Conservation (phyloP, 495 filamentous ascomycete species). For the Letharia columbiana region DNA sequence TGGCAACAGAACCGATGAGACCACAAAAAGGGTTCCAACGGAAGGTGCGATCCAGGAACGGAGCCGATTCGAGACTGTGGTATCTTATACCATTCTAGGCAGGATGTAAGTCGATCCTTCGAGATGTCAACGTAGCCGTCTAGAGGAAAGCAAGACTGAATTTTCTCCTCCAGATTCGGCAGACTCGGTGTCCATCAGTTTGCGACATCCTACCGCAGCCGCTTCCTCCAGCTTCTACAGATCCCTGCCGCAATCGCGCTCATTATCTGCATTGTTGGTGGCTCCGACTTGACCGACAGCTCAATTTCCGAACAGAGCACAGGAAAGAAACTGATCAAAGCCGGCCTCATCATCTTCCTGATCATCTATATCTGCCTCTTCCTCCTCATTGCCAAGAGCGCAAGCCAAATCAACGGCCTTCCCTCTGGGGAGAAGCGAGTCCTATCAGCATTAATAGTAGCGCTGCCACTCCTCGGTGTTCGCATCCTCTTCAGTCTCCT, state of each 20-base stretch:
- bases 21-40: neutral
- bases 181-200: neutral
- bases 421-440: conserved; percentile 11
- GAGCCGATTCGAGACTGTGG: neutral
- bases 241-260: conserved; percentile 13
- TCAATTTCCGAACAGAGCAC: neutral
- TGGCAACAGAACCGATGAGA: neutral
- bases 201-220: conserved; percentile 9
- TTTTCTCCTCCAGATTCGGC: neutral
- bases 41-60: neutral
- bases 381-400: conserved; percentile 9
- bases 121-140: neutral
- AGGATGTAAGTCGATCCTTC: neutral
- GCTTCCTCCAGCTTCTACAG: conserved; percentile 11
- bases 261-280: conserved; percentile 19
- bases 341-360: conserved; percentile 20
- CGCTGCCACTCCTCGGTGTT: conserved; percentile 18
- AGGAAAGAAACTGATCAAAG: conserved; percentile 14
- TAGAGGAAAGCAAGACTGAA: neutral
- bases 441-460: conserved; percentile 9
- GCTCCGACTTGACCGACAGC: conserved; percentile 4
- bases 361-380: conserved; percentile 18
- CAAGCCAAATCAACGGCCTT: conserved; percentile 8
- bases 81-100: neutral
- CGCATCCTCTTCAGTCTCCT: conserved; percentile 19